Evolutionary conservation across 768 basidiomycete genomes (phyloP), one percentile per base, ranked within the genome.

Genomic region (Hygrocybe coccinea): DNA sequence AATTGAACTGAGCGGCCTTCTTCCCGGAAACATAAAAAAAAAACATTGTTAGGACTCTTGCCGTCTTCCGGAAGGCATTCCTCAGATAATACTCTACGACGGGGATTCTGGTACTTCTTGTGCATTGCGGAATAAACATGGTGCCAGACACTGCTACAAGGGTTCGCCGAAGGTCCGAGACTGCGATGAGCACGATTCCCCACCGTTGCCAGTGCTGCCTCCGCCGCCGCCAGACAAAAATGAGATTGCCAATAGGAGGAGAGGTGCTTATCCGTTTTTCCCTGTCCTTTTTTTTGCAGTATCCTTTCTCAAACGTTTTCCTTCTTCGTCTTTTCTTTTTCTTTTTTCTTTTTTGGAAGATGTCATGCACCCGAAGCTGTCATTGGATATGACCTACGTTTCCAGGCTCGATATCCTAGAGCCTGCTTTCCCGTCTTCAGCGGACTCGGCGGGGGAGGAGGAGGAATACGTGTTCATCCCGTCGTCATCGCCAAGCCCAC

Each of bases 391-490:
- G 37, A 24, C 22, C 36, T 29, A n/a, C 7, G 12, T 17, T 4
- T 19, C 38, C 15, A 33, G 29, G 8, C 29, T 29, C 29, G 29
- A 52, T 41, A 6, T 37, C 25, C 21, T 52, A 12, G 37, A 52
- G 10, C 35, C 51, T n/a, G 36, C 3, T 14, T 39, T 52, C 38
- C 51, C 29, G 15, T 34, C 38, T 14, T 51, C 50, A 51, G 17
- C 50, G 15, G 37, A 38, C 17, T 52, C 51, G 19, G n/a, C 50
- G 5, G n/a, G n/a, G n/a, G n/a, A n/a, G n/a, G n/a, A n/a, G n/a
- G n/a, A n/a, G n/a, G 47, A 49, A 49, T 49, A 33, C 29, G 47
- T 37, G 9, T 51, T 51, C 35, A n/a, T 45, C 41, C n/a, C 52
- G 24, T 45, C 52, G 15, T 43, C 52, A 45, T 19, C 24, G 45